Evolutionary conservation across 768 basidiomycete species (phyloP).

Genomic region (Amanita jacksonii): DNA sequence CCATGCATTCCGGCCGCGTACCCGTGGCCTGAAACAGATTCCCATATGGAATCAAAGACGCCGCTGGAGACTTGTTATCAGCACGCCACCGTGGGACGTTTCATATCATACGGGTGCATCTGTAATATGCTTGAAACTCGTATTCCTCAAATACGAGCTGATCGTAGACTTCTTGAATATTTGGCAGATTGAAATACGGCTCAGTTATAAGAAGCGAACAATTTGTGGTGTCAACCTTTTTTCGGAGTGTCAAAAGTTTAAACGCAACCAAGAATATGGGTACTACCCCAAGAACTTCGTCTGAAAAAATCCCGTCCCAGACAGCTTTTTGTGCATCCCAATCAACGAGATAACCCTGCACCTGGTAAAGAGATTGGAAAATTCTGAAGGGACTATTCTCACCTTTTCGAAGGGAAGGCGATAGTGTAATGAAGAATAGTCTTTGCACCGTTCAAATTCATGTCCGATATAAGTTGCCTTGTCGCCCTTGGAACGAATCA

Average conservation of each 20-base stretch:
- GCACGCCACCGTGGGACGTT: conserved; percentile 6
- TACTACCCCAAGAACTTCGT: conserved; percentile 55
- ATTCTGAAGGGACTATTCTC: background rate
- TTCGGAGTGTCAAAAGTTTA: background rate
- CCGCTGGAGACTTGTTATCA: conserved; percentile 40
- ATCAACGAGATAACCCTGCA: conserved; percentile 83
- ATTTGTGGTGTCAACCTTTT: conserved; percentile 61
- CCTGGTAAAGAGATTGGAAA: conserved; percentile 13
- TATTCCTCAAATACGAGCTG: conserved; percentile 97
- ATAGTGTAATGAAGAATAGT: conserved; percentile 75
- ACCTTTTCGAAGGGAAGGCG: conserved; percentile 87
- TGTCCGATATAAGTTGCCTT: conserved; percentile 79
- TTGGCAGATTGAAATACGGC: conserved; percentile 89
- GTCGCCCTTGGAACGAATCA: conserved; percentile 79
- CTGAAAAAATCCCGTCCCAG: conserved; percentile 86
- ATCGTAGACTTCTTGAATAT: conserved; percentile 87
- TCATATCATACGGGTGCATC: conserved; percentile 64
- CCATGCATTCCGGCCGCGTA: conserved; percentile 63
- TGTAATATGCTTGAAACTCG: conserved; percentile 76
- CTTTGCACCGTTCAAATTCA: conserved; percentile 66
- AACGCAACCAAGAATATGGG: background rate
- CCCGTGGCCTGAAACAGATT: conserved; percentile 46
- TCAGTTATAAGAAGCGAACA: conserved; percentile 83
- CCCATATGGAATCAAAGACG: conserved; percentile 70
- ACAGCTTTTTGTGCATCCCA: conserved; percentile 95